Evolutionary conservation across 2,329 filamentous ascomycete genomes (phyloP).

Genomic region (Hymenoscyphus albidus): DNA sequence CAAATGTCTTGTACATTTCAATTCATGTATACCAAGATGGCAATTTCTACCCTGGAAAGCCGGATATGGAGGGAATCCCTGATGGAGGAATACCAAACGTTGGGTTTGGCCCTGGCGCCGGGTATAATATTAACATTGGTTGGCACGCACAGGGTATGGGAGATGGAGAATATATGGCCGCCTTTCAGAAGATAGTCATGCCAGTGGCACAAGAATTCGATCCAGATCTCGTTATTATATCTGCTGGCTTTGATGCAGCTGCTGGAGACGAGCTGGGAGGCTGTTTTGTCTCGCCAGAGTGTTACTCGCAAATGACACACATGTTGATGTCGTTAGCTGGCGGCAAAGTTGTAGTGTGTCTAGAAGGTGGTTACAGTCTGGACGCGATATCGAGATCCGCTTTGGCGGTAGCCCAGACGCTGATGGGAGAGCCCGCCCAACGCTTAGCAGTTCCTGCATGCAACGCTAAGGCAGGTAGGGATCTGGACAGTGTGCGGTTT

Average conservation of each 20-base stretch:
- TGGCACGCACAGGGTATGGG: conserved; percentile 78
- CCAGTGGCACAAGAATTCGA: conserved; percentile 91
- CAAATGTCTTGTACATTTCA: conserved; percentile 93
- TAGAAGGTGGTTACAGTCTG: conserved; percentile 96
- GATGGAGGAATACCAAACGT: conserved; percentile 60
- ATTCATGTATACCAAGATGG: conserved; percentile 85
- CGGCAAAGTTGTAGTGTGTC: conserved; percentile 85
- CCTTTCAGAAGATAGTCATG: conserved; percentile 95
- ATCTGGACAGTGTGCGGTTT: conserved; percentile 56
- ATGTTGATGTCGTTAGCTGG: conserved; percentile 95
- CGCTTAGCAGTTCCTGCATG: conserved; percentile 54
- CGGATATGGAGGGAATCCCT: conserved; percentile 56
- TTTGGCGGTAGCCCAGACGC: conserved; percentile 80
- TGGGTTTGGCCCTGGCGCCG: conserved; percentile 51
- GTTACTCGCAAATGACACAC: conserved; percentile 98
- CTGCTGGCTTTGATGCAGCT: conserved; percentile 93
- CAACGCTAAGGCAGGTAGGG: conserved; percentile 53
- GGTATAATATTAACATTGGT: conserved; percentile 63
- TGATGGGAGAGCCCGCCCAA: conserved; percentile 91
- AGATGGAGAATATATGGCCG: conserved; percentile 93
- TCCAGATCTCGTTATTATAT: conserved; percentile 91
- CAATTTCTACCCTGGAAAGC: conserved; percentile 74
- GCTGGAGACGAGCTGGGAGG: conserved; percentile 89
- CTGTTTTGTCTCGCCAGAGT: conserved; percentile 85
- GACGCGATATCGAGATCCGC: conserved; percentile 89